Base-by-base conservation (phyloP, 257 asterid genomes). In the Scutellaria minor region DNA sequence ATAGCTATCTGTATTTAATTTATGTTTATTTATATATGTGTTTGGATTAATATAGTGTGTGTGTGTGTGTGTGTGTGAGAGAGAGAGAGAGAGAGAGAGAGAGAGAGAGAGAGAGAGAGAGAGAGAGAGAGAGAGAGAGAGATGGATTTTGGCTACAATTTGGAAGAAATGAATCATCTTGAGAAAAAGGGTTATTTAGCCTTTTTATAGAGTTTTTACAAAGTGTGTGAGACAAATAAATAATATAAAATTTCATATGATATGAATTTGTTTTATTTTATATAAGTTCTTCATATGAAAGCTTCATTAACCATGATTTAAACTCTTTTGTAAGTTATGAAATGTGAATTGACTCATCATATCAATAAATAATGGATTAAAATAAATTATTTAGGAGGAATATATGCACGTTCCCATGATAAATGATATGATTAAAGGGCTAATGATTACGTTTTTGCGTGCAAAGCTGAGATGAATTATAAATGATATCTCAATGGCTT, bases 151-250 rank as follows among this genome's bases (percentile, higher is more conserved):
- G 18, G 18, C 18, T 18, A 18, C 18, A 18, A 18, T 18, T 18
- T 18, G 18, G 68, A 63, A 68, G 61, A 59, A 68, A 7, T 50
- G 65, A 31, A 70, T 76, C 60, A 20, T 41, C n/a, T 24, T 7
- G 14, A 15, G 52, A 13, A 52, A 27, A 31, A 31, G 53, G 66
- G 48, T 14, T 9, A 2, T 35, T 56, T 53, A 9, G 69, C 64
- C 64, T 57, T 70, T 70, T 58, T 79, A 79, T 75, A 79, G 80
- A 50, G 77, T 7, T 67, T 57, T 66, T 41, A 0, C 14, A 1
- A 48, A 58, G 73, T 48, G 60, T 47, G 55, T 41, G n/a, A 31
- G 37, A 31, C 37, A 31, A 31, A 31, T 31, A 4, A 31, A 31
- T 31, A 31, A 31, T 31, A 31, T 31, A 31, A 31, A 31, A 27